Base-by-base conservation (phyloP, 177 flowering plant species). In the Vitis hybrid region DNA sequence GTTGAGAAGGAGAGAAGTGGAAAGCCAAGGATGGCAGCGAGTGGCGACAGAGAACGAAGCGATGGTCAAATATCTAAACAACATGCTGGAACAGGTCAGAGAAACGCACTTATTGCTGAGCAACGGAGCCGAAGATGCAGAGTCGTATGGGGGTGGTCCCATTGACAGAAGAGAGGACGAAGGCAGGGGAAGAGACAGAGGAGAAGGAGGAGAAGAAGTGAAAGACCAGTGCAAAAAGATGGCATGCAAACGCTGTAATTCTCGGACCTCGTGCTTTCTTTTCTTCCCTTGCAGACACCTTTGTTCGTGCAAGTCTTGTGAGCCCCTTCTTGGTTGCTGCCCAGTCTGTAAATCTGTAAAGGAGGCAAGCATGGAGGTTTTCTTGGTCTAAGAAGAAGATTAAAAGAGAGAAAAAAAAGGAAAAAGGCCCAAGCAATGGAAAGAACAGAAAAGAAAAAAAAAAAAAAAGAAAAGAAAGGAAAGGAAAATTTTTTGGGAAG, bases 271-370 rank as follows among this genome's bases (percentile, higher is more conserved):
- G 67, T 85, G 87, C 60, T 72, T 89, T 20, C 71, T 89, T 9
- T 74, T 89, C 14, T 76, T 89, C 1, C 94, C 94, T 6, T 89
- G 94, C 79, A 82, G 82, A 64, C 94, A 89, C 67, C 85, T 89
- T 60, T 86, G 91, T 65, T 82, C 82, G 55, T 89, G 94, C 79
- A 82, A 80, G 57, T 31, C 78, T 10, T 89, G 94, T 72, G 90
- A 84, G 63, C 33, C 83, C 47, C 75, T 82, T 68, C 76, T 86
- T 24, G 80, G 56, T 9, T 75, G 64, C 15, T 89, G 94, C 70
- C 94, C 90, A n/a, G 80, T 89, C 19, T 89, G 94, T 73, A 62
- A 76, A 62, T 77, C 86, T 64, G 74, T 64, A 10, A 89, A 89
- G 74, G 72, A 80, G 11, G 80, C 79, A 2, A 80, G 81, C 77